Evolutionary conservation across 208 protist genomes (phyloP).

Genomic region (Trypanosoma rangeli): DNA sequence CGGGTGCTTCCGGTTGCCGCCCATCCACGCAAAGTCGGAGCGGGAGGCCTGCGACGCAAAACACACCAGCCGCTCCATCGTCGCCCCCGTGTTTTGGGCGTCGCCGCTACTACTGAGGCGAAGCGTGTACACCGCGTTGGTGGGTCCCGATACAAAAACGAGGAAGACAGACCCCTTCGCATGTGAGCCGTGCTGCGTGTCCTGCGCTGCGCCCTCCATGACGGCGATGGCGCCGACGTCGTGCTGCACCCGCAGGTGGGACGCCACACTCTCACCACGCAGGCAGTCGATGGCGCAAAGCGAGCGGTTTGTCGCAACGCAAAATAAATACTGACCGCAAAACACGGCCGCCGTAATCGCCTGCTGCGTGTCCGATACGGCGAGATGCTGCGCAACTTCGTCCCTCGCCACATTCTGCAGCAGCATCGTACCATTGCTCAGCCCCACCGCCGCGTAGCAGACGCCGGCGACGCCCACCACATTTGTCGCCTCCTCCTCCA

Average conservation of each 20-base stretch:
- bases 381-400: constrained; percentile 42
- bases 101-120: not conserved
- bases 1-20: constrained; percentile 6
- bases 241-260: constrained; percentile 43
- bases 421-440: constrained; percentile 78
- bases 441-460: constrained; percentile 60
- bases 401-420: constrained; percentile 69
- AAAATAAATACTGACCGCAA: constrained; percentile 47
- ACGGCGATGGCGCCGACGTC: constrained; percentile 55
- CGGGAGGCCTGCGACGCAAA: constrained; percentile 75
- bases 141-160: constrained; percentile 60
- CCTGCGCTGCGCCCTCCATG: constrained; percentile 2
- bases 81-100: not conserved
- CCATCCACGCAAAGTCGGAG: constrained; percentile 70
- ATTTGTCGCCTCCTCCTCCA: constrained; percentile 10
- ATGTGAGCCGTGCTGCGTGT: not conserved
- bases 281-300: constrained; percentile 48
- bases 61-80: constrained; percentile 51
- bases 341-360: constrained; percentile 51
- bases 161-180: constrained; percentile 28
- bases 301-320: constrained; percentile 42
- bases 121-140: constrained; percentile 54
- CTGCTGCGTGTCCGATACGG: constrained; percentile 66
- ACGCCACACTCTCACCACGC: constrained; percentile 28
- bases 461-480: constrained; percentile 4